Conservation (phyloP, 2,329 filamentous ascomycete species). For the Penicillium occitanis region DNA sequence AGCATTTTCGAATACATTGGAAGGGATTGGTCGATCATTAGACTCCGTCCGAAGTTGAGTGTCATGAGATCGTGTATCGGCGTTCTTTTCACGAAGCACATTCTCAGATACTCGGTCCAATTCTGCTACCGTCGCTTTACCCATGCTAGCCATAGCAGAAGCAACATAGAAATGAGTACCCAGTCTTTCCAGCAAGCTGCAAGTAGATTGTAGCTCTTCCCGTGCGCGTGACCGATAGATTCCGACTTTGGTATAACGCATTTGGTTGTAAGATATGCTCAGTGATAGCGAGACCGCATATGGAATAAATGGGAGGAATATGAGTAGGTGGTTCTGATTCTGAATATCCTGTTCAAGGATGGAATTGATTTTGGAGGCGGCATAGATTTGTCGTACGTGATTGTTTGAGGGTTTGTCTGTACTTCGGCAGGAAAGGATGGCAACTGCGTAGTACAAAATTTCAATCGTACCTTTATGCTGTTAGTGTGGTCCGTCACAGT, state of each 20-base stretch:
- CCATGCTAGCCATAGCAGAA: slow-evolving; percentile 7
- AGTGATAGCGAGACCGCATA: slow-evolving; percentile 63
- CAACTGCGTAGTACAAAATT: slow-evolving; percentile 63
- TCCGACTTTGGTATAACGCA: slow-evolving; percentile 60
- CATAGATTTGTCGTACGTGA: slow-evolving; percentile 59
- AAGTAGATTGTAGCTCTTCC: slow-evolving; percentile 5
- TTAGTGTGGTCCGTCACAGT: neutral
- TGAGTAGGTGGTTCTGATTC: neutral
- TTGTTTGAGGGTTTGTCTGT: slow-evolving; percentile 43
- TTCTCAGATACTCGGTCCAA: slow-evolving; percentile 7
- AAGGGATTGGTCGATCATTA: neutral
- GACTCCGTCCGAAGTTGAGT: neutral
- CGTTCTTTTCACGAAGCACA: neutral
- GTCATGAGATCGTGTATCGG: neutral
- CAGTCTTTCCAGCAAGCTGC: neutral
- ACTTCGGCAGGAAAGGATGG: slow-evolving; percentile 60
- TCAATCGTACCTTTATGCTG: slow-evolving; percentile 54
- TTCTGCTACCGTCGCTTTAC: slow-evolving; percentile 14
- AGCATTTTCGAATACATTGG: neutral
- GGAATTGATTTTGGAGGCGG: slow-evolving; percentile 45
- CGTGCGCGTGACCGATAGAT: slow-evolving; percentile 50
- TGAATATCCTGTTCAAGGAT: neutral
- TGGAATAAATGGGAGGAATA: slow-evolving; percentile 58
- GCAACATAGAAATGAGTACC: slow-evolving; percentile 10
- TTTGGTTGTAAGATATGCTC: slow-evolving; percentile 63